These are phyloP conservation scores for Ligustrum vulgare DNA, from an alignment of 257 asterid species.

Conservation along the genomic window DNA sequence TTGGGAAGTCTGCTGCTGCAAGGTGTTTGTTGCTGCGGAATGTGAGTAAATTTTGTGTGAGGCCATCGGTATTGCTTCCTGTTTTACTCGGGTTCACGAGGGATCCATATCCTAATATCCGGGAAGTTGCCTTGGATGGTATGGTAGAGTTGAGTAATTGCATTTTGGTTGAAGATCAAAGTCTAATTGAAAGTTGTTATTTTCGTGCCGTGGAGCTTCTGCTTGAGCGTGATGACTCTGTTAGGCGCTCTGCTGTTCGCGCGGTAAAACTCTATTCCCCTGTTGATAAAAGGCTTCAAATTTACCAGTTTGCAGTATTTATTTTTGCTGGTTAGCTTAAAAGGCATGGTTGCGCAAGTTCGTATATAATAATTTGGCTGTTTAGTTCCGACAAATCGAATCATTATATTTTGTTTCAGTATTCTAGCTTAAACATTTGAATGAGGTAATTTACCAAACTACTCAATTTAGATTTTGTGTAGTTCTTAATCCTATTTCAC, in stretches of 20 bases:
- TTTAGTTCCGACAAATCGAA: neutral
- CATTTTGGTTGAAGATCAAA: conserved; percentile 55
- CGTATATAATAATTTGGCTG: neutral
- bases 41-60: conserved; percentile 47
- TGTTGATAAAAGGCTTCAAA: neutral
- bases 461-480: neutral
- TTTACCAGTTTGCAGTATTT: neutral
- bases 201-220: conserved; percentile 76
- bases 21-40: conserved; percentile 68
- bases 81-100: conserved; percentile 73
- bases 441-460: neutral
- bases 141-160: conserved; percentile 41
- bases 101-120: conserved; percentile 77
- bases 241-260: conserved; percentile 73
- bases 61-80: conserved; percentile 72
- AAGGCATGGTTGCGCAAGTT: neutral
- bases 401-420: neutral
- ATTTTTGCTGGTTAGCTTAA: neutral
- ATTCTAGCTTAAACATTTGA: neutral
- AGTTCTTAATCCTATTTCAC: neutral
- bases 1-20: conserved; percentile 39
- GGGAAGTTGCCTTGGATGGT: conserved; percentile 75
- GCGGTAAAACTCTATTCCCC: conserved; percentile 49
- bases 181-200: conserved; percentile 62
- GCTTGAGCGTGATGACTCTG: conserved; percentile 67